Evolutionary conservation across 345 rosid genomes (phyloP), one percentile per base, ranked within the genome.

Genomic region (Lepidium aucheri): DNA sequence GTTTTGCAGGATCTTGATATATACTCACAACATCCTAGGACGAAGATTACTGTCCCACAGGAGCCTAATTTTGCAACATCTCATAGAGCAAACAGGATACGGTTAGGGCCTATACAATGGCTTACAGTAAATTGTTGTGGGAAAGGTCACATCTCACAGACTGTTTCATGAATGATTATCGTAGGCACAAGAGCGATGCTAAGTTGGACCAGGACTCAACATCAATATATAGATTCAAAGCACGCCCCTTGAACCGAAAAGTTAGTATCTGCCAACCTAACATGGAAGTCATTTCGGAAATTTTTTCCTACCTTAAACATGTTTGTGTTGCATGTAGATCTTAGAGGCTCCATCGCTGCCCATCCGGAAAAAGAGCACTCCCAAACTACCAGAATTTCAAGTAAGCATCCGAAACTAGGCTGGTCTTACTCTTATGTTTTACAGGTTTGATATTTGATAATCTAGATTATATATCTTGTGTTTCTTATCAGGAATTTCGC

Each of bases 41-140:
- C 77, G 53, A 86, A 79, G 81, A 72, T 84, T 54, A 95, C 99
- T 53, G 70, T 91, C 78, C 99, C 98, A 6, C 86, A 86, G 45
- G 98, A 85, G 73, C 98, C 98, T 65, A 94, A 82, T 53, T 85
- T 95, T 65, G 95, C 85, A 79, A 95, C 99, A 63, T 85, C 94
- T 13, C 75, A 76, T 20, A 84, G 98, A 80, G 89, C 96, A 32
- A 90, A 85, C 47, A 87, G 90, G 74, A 81, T 69, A 63, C 76
- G 91, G 99, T 91, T 50, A 63, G 76, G 30, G 16, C 26, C 55
- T 45, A 51, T 4, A 39, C 67, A 44, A 44, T 81, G 22, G 44
- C 13, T 46, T 14, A 51, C 28, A 49, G 53, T 56, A 4, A 28
- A 13, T 42, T 52, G 17, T 35, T 39, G 38, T 44, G 11, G 12